These are phyloP conservation scores for Pseudocercospora eumusae DNA, from an alignment of 2,329 filamentous ascomycete genomes.

Conservation along the genomic window DNA sequence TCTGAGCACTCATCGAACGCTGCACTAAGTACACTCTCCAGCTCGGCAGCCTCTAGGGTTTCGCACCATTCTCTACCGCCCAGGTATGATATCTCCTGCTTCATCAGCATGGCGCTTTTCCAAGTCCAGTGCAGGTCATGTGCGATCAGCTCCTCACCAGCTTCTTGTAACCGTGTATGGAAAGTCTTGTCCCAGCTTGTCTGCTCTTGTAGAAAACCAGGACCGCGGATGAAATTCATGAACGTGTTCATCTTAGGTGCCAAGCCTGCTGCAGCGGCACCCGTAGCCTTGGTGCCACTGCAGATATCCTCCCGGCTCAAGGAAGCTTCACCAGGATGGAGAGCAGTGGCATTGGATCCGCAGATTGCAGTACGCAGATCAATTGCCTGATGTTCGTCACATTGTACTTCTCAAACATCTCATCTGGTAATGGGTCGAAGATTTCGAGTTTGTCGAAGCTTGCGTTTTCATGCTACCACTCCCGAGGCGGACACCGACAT, in stretches of 20 bases:
- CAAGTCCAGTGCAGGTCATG: constrained; percentile 19
- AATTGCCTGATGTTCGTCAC: constrained; percentile 31
- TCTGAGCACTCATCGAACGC: constrained; percentile 23
- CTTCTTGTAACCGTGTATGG: constrained; percentile 13
- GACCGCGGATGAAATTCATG: neutral
- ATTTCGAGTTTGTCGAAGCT: constrained; percentile 26
- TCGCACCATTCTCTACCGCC: constrained; percentile 22
- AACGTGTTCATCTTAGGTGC: constrained; percentile 13
- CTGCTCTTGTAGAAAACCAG: neutral
- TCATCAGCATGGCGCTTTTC: constrained; percentile 16
- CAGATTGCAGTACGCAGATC: constrained; percentile 22
- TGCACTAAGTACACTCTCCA: constrained; percentile 17
- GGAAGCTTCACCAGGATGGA: constrained; percentile 23
- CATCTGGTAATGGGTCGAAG: constrained; percentile 8
- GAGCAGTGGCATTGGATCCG: constrained; percentile 29
- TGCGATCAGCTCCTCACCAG: constrained; percentile 18
- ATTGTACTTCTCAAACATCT: constrained; percentile 23
- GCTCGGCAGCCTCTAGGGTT: constrained; percentile 6
- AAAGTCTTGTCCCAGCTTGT: constrained; percentile 18
- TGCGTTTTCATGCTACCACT: constrained; percentile 28
- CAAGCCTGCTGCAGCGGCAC: neutral
- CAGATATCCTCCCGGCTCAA: constrained; percentile 31
- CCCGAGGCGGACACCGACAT: constrained; percentile 20
- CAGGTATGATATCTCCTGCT: constrained; percentile 25
- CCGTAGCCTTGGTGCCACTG: constrained; percentile 26